A percentile compares a stretch with the other conserved stretches of the same genome.
Evolutionary conservation across 2,329 filamentous ascomycete species (phyloP).

Genomic region (Pseudogymnoascus sp.): DNA sequence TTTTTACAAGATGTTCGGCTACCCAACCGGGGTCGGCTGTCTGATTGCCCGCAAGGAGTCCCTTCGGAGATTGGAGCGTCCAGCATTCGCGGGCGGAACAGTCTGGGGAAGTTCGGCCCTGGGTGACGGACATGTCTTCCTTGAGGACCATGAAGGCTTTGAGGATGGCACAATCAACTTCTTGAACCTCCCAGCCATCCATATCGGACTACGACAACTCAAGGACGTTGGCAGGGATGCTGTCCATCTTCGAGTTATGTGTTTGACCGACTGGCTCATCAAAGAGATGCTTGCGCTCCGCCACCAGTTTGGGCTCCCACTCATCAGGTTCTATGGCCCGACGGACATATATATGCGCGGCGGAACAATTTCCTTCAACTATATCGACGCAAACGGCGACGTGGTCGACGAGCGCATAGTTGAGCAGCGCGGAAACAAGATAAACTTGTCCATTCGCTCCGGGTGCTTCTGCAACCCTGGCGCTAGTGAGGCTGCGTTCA

Average conservation of each 20-base stretch:
- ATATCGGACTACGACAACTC: conserved; percentile 32
- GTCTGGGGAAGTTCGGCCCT: conserved; percentile 29
- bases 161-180: conserved; percentile 37
- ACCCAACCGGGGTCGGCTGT: conserved; percentile 35
- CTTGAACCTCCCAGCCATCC: conserved; percentile 32
- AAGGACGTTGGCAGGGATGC: conserved; percentile 22
- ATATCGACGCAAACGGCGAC: conserved; percentile 28
- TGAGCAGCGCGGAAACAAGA: conserved; percentile 28
- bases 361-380: conserved; percentile 33
- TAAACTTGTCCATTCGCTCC: conserved; percentile 30
- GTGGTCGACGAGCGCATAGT: conserved; percentile 33
- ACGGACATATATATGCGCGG: conserved; percentile 25
- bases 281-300: conserved; percentile 24
- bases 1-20: conserved; percentile 38
- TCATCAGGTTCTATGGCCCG: conserved; percentile 32
- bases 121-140: conserved; percentile 27
- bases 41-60: conserved; percentile 29
- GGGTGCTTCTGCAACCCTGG: conserved; percentile 38
- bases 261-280: conserved; percentile 32
- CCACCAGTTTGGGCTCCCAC: conserved; percentile 29
- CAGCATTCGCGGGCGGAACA: conserved; percentile 35
- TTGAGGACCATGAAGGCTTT: conserved; percentile 26
- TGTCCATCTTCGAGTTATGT: conserved; percentile 28
- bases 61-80: conserved; percentile 27
- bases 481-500: conserved; percentile 30